Percentiles rank a stretch among this genome's conserved stretches.
Evolutionary conservation across 257 asterid genomes (phyloP).

Genomic region (Lavandula angustifolia): DNA sequence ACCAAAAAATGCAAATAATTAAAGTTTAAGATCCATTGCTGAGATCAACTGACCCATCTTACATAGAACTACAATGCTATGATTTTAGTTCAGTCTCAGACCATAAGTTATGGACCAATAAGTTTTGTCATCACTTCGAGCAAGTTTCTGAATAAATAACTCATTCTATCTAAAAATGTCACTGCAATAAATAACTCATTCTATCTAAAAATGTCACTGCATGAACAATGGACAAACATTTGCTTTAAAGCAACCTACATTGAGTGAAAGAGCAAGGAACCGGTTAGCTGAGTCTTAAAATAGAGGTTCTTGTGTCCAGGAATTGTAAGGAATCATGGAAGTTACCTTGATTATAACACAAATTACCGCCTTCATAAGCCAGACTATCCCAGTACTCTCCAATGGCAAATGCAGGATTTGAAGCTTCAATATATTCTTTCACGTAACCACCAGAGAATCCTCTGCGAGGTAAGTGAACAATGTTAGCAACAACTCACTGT

Average conservation of each 20-base stretch:
- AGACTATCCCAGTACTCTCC: slow-evolving; percentile 70
- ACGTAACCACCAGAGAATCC: slow-evolving; percentile 61
- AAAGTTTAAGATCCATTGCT: slow-evolving; percentile 10
- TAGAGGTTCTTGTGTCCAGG: slow-evolving; percentile 2
- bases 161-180: not conserved
- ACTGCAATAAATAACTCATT: not conserved
- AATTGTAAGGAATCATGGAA: not conserved
- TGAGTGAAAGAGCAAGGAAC: not conserved
- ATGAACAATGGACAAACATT: slow-evolving; percentile 8
- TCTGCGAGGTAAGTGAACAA: slow-evolving; percentile 24
- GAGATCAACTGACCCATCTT: not conserved
- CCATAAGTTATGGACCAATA: not conserved
- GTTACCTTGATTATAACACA: slow-evolving; percentile 50
- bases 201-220: not conserved
- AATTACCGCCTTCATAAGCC: slow-evolving; percentile 57
- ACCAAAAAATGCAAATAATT: not conserved
- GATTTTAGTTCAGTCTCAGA: not conserved
- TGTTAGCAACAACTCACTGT: slow-evolving; percentile 1
- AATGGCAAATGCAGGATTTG: slow-evolving; percentile 57
- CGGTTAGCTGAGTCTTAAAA: not conserved
- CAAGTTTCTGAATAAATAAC: not conserved
- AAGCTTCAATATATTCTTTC: slow-evolving; percentile 53
- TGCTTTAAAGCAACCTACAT: slow-evolving; percentile 2
- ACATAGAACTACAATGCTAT: not conserved
- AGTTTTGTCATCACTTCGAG: not conserved